Evolutionary conservation across 2,329 filamentous ascomycete species (phyloP).

Genomic region (Zopfia rhizophila): DNA sequence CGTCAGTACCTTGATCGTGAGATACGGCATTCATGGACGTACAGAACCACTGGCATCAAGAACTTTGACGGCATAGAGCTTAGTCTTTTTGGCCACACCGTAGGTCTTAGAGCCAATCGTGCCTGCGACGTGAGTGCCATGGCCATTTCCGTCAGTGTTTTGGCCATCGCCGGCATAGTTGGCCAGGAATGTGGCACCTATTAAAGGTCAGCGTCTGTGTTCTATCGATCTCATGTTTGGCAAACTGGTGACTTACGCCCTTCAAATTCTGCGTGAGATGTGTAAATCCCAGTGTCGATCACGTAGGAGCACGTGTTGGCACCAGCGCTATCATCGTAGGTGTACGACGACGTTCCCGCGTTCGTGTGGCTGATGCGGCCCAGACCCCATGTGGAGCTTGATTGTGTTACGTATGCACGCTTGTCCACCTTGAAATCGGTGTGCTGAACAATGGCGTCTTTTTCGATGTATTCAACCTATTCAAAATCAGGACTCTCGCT

Average conservation of each 20-base stretch:
- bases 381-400: slow-evolving; percentile 54
- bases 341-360: slow-evolving; percentile 45
- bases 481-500: background rate
- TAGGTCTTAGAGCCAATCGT: slow-evolving; percentile 50
- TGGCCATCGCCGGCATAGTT: slow-evolving; percentile 49
- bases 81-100: slow-evolving; percentile 52
- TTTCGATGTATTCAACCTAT: slow-evolving; percentile 54
- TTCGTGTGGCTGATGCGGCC: slow-evolving; percentile 51
- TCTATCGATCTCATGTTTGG: no score
- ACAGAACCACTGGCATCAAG: slow-evolving; percentile 49
- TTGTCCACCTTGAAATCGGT: slow-evolving; percentile 38
- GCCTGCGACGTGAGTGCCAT: slow-evolving; percentile 52
- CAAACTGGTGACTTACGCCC: slow-evolving; percentile 38
- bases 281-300: slow-evolving; percentile 72
- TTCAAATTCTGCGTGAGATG: slow-evolving; percentile 60
- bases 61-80: slow-evolving; percentile 54
- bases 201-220: slow-evolving; percentile 1
- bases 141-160: slow-evolving; percentile 52
- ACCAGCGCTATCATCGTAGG: slow-evolving; percentile 53
- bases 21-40: slow-evolving; percentile 21
- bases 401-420: slow-evolving; percentile 51
- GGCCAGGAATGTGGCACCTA: slow-evolving; percentile 48
- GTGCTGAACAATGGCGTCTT: slow-evolving; percentile 49
- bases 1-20: slow-evolving; percentile 19
- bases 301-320: slow-evolving; percentile 65